Evolutionary conservation across 2,329 filamentous ascomycete species (phyloP).

Genomic region (Exophiala calicioides): DNA sequence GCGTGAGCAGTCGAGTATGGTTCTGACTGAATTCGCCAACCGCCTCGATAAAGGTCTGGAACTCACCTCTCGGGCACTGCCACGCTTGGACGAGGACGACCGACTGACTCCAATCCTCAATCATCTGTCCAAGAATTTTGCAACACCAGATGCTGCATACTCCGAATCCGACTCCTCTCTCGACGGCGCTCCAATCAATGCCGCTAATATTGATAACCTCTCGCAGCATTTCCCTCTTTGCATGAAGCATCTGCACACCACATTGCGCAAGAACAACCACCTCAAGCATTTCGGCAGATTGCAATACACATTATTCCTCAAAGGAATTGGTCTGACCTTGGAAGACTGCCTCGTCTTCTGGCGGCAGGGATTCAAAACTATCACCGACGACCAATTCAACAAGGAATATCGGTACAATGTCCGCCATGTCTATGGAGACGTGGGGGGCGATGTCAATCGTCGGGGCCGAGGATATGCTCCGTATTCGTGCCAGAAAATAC

Average conservation of each 20-base stretch:
- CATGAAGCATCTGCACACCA: constrained; percentile 88
- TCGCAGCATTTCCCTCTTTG: constrained; percentile 84
- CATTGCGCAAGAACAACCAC: constrained; percentile 82
- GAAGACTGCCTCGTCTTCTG: constrained; percentile 92
- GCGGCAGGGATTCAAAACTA: constrained; percentile 79
- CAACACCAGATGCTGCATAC: constrained; percentile 84
- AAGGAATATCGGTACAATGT: constrained; percentile 98
- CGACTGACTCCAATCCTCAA: constrained; percentile 73
- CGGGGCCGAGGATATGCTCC: constrained; percentile 85
- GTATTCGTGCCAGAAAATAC: constrained; percentile 91
- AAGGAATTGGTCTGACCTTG: constrained; percentile 88
- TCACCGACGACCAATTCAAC: constrained; percentile 92
- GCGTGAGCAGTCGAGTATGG: constrained; percentile 83
- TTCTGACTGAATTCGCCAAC: constrained; percentile 80
- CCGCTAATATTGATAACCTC: constrained; percentile 75
- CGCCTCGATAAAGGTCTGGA: constrained; percentile 80
- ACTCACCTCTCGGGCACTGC: constrained; percentile 86
- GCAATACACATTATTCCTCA: constrained; percentile 95
- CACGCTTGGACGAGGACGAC: constrained; percentile 93
- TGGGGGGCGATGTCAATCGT: constrained; percentile 86
- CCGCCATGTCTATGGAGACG: constrained; percentile 91
- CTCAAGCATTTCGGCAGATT: constrained; percentile 91
- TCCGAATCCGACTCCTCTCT: constrained; percentile 64
- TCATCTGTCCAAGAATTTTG: constrained; percentile 93
- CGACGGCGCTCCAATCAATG: constrained; percentile 72